Evolutionary conservation across 768 basidiomycete species (phyloP), one percentile per base, ranked within the genome.

Genomic region (Agaricus sinodeliciosus): DNA sequence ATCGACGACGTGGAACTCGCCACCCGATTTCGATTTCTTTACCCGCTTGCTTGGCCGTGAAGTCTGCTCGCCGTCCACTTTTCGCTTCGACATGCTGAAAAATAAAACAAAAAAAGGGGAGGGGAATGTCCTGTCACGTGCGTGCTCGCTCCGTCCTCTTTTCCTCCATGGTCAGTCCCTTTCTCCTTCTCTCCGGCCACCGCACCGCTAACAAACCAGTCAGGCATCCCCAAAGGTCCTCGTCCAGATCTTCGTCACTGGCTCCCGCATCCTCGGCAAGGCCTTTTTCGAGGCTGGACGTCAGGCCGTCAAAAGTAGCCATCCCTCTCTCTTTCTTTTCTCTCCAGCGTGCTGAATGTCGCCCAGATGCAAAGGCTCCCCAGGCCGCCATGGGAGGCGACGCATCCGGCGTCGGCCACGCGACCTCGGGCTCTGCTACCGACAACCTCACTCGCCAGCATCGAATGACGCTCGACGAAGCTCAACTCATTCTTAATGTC

Each of bases 401-500:
- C 55, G 81, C 80, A 16, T 82, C 81, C 12, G 90, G 90, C 37
- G 79, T 90, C 15, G 81, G 84, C 37, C 72, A 85, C 46, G 88
- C 90, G 15, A 87, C 73, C 11, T 84, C 87, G 12, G 78, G 78
- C n/a, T 89, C 88, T 22, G 58, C 75, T 7, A 89, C 87, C 9
- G 91, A 94, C 75, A 82, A 79, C 62, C 71, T 96, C 36, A 92
- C 90, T 48, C 80, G 86, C 58, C 81, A 89, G 58, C 84, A 93
- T 62, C 83, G 86, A 47, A 94, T 99, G 94, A 93, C 92, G 6
- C 61, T 95, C 59, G 94, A 97, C 59, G 96, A 99, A 71, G 96
- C 95, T 16, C 86, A 85, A 62, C 72, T 96, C 54, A 93, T 99
- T 62, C 71, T 99, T 57, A 97, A 99, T 66, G 72, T 81, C 18